A percentile compares a stretch with the other conserved stretches of the same genome.
Conservation (phyloP, 768 basidiomycete genomes). For the Infundibulicybe gibba region DNA sequence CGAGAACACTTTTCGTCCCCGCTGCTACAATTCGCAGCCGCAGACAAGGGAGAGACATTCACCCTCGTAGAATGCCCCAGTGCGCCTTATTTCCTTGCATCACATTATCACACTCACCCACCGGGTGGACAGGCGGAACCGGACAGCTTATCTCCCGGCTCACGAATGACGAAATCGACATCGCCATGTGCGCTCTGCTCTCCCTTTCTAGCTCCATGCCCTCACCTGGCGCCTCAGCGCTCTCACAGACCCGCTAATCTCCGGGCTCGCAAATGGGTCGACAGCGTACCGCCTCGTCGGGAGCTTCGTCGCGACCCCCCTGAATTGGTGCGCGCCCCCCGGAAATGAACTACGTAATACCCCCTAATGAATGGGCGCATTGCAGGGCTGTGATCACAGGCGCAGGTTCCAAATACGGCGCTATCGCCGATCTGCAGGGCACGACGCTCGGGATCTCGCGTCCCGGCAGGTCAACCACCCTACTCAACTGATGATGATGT, state of each 20-base stretch:
- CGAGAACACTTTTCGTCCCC: constrained; percentile 92
- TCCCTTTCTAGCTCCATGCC: background rate
- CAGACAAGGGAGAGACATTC: constrained; percentile 70
- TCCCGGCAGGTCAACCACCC: constrained; percentile 62
- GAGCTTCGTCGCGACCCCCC: constrained; percentile 84
- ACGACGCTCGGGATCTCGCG: constrained; percentile 89
- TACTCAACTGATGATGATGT: background rate
- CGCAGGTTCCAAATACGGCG: constrained; percentile 62
- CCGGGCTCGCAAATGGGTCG: constrained; percentile 89
- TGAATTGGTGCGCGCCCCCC: constrained; percentile 64
- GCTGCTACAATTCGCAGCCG: constrained; percentile 77
- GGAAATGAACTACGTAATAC: background rate
- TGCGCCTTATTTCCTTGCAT: constrained; percentile 27
- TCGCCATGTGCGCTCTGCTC: constrained; percentile 60
- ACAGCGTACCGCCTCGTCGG: constrained; percentile 88
- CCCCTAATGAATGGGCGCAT: background rate
- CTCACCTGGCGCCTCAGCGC: constrained; percentile 39
- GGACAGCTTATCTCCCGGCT: constrained; percentile 79
- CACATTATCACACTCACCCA: constrained; percentile 4
- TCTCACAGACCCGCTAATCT: constrained; percentile 86
- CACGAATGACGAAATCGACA: constrained; percentile 72
- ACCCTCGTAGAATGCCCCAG: constrained; percentile 88
- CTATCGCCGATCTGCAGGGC: constrained; percentile 71
- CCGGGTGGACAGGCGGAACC: constrained; percentile 75
- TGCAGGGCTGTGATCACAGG: constrained; percentile 92